A percentile compares a stretch with the other conserved stretches of the same genome.
Conservation (phyloP, 345 rosid species). For the Ceriops zippeliana region DNA sequence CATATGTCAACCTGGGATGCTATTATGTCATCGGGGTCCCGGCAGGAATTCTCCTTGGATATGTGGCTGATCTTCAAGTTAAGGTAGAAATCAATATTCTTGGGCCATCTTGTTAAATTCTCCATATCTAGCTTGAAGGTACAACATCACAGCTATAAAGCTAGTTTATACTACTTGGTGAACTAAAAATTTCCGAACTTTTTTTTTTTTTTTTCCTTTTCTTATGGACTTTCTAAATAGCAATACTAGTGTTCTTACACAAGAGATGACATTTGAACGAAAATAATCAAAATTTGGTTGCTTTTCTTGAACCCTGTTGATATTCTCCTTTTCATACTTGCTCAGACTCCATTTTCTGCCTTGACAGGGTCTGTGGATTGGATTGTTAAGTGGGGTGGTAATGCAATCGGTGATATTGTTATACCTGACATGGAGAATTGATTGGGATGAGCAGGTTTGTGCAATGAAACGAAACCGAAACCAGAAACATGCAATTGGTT, state of each 20-base stretch:
- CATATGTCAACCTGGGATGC: slow-evolving; percentile 3
- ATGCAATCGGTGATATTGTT: slow-evolving; percentile 24
- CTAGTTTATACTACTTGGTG: not conserved
- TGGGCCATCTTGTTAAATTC: not conserved
- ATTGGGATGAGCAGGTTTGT: slow-evolving; percentile 36
- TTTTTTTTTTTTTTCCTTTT: not conserved
- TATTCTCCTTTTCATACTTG: not conserved
- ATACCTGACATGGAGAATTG: slow-evolving; percentile 25
- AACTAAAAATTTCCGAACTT: not conserved
- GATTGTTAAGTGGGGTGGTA: slow-evolving; percentile 28
- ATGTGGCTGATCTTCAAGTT: slow-evolving; percentile 14
- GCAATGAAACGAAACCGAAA: not conserved
- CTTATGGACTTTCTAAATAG: not conserved
- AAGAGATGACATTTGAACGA: not conserved
- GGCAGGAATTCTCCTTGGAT: slow-evolving; percentile 17
- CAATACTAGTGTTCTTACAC: not conserved
- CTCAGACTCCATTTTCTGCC: not conserved
- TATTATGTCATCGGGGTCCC: slow-evolving; percentile 17
- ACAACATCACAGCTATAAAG: not conserved
- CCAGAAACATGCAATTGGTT: not conserved
- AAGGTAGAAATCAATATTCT: not conserved
- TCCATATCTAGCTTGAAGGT: not conserved
- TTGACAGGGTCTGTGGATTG: slow-evolving; percentile 38
- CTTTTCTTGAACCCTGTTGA: not conserved
- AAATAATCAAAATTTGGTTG: not conserved